Conservation (phyloP, 1,284 basidiomycete genomes). For the Ceratobasidium sp. region DNA sequence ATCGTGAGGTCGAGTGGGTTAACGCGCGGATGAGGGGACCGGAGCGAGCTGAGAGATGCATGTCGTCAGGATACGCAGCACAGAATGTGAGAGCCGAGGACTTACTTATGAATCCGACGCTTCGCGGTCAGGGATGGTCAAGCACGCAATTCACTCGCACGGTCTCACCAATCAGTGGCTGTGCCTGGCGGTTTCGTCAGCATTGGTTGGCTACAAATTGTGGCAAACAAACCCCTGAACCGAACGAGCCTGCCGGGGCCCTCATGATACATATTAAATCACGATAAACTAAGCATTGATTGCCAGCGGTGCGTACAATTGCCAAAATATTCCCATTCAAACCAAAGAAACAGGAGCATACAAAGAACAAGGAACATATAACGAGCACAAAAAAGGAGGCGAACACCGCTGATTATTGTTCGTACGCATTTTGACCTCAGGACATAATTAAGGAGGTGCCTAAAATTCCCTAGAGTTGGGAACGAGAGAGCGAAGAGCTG, state of each 20-base stretch:
- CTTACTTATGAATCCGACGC: conserved; percentile 10
- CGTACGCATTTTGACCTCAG: no score
- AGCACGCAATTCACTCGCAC: conserved; percentile 39
- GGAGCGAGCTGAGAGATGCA: conserved; percentile 1
- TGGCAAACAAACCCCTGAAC: background rate
- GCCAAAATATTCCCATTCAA: background rate
- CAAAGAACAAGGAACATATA: background rate
- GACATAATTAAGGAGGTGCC: no score
- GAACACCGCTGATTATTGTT: no score
- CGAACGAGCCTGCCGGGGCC: no score
- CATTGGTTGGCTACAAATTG: background rate
- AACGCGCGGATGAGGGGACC: conserved; percentile 2
- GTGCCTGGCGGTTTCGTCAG: background rate
- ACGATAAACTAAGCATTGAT: no score
- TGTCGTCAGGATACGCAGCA: background rate
- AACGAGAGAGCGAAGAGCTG: background rate
- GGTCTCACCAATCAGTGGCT: conserved; percentile 21
- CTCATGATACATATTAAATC: no score
- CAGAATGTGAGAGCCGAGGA: background rate
- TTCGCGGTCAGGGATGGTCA: conserved; percentile 15
- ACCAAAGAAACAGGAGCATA: background rate
- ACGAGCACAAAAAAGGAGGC: background rate
- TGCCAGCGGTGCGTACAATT: background rate
- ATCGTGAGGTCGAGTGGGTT: conserved; percentile 5
- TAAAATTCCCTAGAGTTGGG: background rate